Conservation (phyloP, 2,329 filamentous ascomycete species). For the Sporothrix dimorphospora region DNA sequence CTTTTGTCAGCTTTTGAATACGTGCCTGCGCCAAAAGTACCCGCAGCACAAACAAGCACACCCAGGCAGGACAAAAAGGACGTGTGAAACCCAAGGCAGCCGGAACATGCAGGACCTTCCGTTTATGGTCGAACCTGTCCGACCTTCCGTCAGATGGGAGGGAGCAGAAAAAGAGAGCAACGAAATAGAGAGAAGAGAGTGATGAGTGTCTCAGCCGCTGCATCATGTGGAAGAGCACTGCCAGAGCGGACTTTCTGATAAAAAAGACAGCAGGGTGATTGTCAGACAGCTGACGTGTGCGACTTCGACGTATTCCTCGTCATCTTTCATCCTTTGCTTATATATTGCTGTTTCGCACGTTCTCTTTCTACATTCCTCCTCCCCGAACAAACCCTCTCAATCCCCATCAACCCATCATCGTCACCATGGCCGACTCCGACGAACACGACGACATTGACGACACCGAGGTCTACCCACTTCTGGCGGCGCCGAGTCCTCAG, state of each 20-base stretch:
- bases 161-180: background rate
- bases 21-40: background rate
- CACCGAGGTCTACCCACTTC: conserved; percentile 18
- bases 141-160: background rate
- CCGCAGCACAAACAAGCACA: background rate
- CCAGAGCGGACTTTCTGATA: background rate
- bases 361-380: too few relatives aligned
- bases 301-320: background rate
- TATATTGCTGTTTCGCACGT: background rate
- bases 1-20: conserved; percentile 19
- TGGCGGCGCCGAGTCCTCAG: conserved; percentile 1
- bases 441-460: conserved; percentile 10
- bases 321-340: background rate
- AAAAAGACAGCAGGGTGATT: too few relatives aligned
- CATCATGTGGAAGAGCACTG: background rate
- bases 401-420: too few relatives aligned
- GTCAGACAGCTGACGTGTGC: background rate
- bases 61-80: background rate
- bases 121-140: background rate
- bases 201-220: background rate
- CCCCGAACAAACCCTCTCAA: background rate
- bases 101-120: conserved; percentile 2
- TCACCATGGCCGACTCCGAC: conserved; percentile 1
- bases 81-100: background rate
- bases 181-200: background rate